Evolutionary conservation across 1,284 basidiomycete species (phyloP).

Genomic region (Vanrija humicola): DNA sequence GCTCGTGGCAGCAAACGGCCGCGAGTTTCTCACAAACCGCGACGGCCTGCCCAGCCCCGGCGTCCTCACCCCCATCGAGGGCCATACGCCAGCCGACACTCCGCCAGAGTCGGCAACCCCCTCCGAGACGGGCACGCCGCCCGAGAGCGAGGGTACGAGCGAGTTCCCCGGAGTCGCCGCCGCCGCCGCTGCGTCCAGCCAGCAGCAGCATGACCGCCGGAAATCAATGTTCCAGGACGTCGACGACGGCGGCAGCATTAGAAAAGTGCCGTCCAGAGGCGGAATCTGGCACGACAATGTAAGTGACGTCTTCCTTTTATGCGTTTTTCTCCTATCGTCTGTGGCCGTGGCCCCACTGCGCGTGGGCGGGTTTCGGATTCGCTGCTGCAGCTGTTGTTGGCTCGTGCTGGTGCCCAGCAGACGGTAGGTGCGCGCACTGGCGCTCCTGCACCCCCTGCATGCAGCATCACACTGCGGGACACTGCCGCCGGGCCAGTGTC

Average conservation of each 20-base stretch:
- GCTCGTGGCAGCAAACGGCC: conserved; percentile 40
- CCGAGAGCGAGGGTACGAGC: not conserved
- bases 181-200: conserved; percentile 13
- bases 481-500: too few species aligned
- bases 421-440: too few species aligned
- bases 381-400: too few species aligned
- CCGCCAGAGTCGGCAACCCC: not conserved
- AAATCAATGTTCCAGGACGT: too few species aligned
- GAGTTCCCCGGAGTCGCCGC: conserved; percentile 8
- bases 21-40: conserved; percentile 39
- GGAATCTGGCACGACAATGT: conserved; percentile 44
- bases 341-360: too few species aligned
- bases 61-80: conserved; percentile 41
- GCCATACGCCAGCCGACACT: conserved; percentile 21
- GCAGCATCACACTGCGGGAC: too few species aligned
- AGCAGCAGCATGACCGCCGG: conserved; percentile 3
- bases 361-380: too few species aligned
- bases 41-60: conserved; percentile 46
- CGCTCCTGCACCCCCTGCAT: too few species aligned
- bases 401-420: too few species aligned
- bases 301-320: conserved; percentile 16
- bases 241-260: conserved; percentile 16
- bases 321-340: too few species aligned
- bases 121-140: not conserved
- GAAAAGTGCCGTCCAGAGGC: conserved; percentile 38